These are phyloP conservation scores for Suillus decipiens DNA, from an alignment of 768 basidiomycete species.

Conservation along the genomic window DNA sequence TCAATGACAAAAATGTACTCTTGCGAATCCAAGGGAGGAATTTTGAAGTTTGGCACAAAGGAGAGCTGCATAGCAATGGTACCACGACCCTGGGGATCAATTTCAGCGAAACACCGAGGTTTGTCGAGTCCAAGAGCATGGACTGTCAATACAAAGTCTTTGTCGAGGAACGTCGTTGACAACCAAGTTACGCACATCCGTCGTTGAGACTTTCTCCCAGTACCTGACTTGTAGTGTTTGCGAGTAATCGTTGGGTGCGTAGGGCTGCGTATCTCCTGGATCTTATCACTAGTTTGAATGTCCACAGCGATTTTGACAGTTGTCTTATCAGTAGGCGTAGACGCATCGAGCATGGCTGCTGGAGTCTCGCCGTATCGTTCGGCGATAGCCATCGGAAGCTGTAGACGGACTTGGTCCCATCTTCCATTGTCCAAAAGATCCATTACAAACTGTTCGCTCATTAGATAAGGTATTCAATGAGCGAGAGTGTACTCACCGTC, in stretches of 20 bases:
- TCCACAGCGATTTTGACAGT: constrained; percentile 43
- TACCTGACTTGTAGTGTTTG: constrained; percentile 36
- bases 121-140: constrained; percentile 49
- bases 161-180: constrained; percentile 43
- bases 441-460: constrained; percentile 46
- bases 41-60: constrained; percentile 52
- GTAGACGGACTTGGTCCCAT: constrained; percentile 51
- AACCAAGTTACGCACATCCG: constrained; percentile 41
- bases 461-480: background rate
- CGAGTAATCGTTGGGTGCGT: constrained; percentile 41
- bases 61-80: constrained; percentile 55
- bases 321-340: constrained; percentile 32
- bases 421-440: constrained; percentile 52
- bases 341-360: constrained; percentile 34
- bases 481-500: constrained; percentile 37
- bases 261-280: constrained; percentile 44
- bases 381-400: constrained; percentile 52
- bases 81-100: constrained; percentile 23
- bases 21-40: constrained; percentile 44
- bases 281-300: constrained; percentile 50
- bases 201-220: constrained; percentile 38
- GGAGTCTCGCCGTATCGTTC: constrained; percentile 54
- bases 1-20: constrained; percentile 67
- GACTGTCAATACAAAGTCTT: constrained; percentile 55
- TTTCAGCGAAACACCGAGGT: constrained; percentile 59